Evolutionary conservation across 2,329 filamentous ascomycete genomes (phyloP).

Genomic region (Fusarium sp.): DNA sequence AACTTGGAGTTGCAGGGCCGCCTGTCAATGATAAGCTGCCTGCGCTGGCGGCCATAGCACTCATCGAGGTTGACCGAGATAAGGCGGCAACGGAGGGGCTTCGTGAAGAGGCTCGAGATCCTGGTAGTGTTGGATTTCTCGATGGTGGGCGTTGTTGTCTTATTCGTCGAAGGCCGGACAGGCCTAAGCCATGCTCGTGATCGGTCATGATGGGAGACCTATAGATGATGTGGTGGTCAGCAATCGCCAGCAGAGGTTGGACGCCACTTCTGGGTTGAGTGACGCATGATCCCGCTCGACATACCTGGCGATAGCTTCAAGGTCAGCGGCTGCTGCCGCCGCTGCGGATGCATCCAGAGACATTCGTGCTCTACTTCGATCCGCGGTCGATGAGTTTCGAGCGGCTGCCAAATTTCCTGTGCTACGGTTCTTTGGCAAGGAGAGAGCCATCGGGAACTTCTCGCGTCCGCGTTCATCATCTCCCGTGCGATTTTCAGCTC

Average conservation of each 20-base stretch:
- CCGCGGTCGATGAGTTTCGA: constrained; percentile 57
- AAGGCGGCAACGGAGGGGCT: constrained; percentile 66
- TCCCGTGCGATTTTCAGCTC: constrained; percentile 48
- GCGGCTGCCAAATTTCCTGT: constrained; percentile 69
- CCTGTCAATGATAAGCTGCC: constrained; percentile 66
- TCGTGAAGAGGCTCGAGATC: constrained; percentile 70
- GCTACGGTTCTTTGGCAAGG: constrained; percentile 72
- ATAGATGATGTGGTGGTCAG: constrained; percentile 47
- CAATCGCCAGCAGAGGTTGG: constrained; percentile 27
- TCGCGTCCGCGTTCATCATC: constrained; percentile 56
- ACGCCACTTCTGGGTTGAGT: constrained; percentile 28
- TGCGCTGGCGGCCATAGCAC: constrained; percentile 69
- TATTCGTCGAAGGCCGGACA: constrained; percentile 91
- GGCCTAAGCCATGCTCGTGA: constrained; percentile 86
- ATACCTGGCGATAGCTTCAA: constrained; percentile 80
- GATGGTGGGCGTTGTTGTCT: constrained; percentile 80
- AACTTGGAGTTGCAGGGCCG: constrained; percentile 78
- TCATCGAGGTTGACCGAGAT: constrained; percentile 78
- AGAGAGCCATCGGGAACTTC: constrained; percentile 59
- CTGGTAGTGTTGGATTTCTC: constrained; percentile 71
- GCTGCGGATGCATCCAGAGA: constrained; percentile 81
- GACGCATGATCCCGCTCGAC: constrained; percentile 43
- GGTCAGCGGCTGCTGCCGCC: constrained; percentile 66
- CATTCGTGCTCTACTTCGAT: constrained; percentile 73
- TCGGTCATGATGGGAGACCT: constrained; percentile 86